Evolutionary conservation across 164 flowering plant genomes (phyloP), one percentile per base, ranked within the genome.

Genomic region (Dillenia suffruticosa): DNA sequence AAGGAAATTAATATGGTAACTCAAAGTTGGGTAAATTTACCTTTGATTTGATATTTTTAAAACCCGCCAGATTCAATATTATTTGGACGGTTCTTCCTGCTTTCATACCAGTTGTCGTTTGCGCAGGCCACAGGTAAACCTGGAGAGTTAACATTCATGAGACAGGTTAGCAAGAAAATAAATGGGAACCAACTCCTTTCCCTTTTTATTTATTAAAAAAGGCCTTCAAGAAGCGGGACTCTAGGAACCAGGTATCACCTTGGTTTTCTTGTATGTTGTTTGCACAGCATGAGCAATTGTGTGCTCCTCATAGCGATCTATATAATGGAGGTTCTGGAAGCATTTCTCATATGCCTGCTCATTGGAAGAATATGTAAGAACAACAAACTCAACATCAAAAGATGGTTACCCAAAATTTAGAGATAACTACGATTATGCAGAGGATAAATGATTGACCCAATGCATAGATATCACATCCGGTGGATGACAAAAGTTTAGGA

Each of bases 41-140:
- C 92, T 87, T 84, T 12, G 89, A 82, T 54, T 84, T 83, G 65
- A 87, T 72, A 66, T 84, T 84, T 65, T 81, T 82, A 63, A 79
- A 81, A 47, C 92, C 92, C 40, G 92, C 89, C 66, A 87, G 65
- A 59, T 72, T 45, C 53, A 87, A 62, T 49, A 87, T 74, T n/a
- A 79, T 72, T 74, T 82, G 67, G 64, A 83, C 84, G n/a, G 76
- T 78, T 77, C 65, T 77, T 47, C 89, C 92, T 2, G 89, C 92
- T 66, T 66, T 74, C 82, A 87, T 72, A 12, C 92, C 89, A 8
- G 83, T 74, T 26, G 32, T 52, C 15, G 89, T 81, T 49, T 71
- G 26, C 16, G 81, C 89, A 63, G 92, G 92, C 92, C 92, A 87
- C 11, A 87, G 81, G 75, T 81, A 87, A 12, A 87, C 74, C 92